Base-by-base conservation (phyloP, 257 asterid genomes). In the Solanum bulbocastanum region DNA sequence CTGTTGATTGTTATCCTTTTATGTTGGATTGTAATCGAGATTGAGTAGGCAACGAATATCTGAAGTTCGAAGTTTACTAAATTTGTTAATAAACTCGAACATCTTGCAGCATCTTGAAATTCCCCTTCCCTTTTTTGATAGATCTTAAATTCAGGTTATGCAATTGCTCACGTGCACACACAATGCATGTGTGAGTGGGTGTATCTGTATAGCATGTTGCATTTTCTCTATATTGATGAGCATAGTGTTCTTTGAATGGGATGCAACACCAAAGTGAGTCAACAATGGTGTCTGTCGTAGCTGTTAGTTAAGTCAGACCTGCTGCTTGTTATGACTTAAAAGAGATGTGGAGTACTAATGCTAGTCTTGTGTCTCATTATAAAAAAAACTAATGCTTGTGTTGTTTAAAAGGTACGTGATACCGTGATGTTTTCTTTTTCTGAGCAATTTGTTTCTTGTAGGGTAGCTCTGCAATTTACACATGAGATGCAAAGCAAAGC, bases 391-490 rank as follows among this genome's bases (percentile, higher is more conserved):
- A 14, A 69, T 69, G 40, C 25, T 35, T 11, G 32, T 75, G 71
- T 33, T 60, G 37, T n/a, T 20, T 40, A 25, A 40, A 78, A 14
- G 62, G 84, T 23, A 46, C 30, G 60, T 36, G 52, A 10, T 84
- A 22, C 40, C 7, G 46, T 71, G 65, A 14, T 56, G 35, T 30
- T 78, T 78, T 40, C 9, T 60, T n/a, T 78, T 78, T 76, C 86
- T 73, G 83, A 88, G 88, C 85, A 42, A 44, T 22, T 87, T 73
- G 20, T 4, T 85, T 88, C n/a, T 85, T 87, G 90, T 78, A 95
- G 99, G 98, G 98, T 97, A 88, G 98, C 94, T 92, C 96, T 97
- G 90, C 98, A 97, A 83, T 96, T 94, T 91, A 97, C 93, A 86
- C 98, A 95, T 87, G 98, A 96, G 92, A 93, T 97, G 97, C 99